phyloP scores from a whole-genome alignment of 257 asterid genomes.

The Nicotiana otophora region DNA sequence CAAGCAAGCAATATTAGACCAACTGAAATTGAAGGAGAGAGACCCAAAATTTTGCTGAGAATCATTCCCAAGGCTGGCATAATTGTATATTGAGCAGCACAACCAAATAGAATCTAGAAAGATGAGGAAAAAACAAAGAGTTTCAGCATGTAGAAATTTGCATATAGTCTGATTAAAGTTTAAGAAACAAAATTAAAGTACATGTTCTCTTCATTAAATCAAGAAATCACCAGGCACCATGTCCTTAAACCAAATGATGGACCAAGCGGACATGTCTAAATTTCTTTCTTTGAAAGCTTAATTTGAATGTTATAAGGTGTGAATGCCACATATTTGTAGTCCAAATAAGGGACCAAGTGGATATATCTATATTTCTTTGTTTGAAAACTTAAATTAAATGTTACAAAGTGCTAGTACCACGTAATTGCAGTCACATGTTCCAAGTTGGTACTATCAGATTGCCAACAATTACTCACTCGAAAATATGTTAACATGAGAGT shows the following conservation, averaged over 20 bases:
- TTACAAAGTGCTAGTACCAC: not conserved
- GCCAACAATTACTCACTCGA: too few species aligned
- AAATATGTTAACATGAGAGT: too few species aligned
- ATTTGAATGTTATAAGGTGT: not conserved
- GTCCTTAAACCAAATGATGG: not conserved
- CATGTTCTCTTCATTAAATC: not conserved
- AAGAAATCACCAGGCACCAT: not conserved
- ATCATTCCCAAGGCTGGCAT: conserved; percentile 73
- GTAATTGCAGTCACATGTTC: not conserved
- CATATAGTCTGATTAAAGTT: not conserved
- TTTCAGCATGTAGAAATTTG: not conserved
- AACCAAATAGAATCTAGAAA: conserved; percentile 68
- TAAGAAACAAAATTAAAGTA: not conserved
- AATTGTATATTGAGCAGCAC: conserved; percentile 78
- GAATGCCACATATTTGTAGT: not conserved
- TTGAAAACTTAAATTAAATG: not conserved
- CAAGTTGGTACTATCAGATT: too few species aligned
- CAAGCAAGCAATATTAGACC: conserved; percentile 83
- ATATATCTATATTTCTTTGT: not conserved
- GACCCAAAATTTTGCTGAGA: conserved; percentile 63
- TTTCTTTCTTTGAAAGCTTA: not conserved
- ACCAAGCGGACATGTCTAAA: not conserved
- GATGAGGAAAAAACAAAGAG: conserved; percentile 5
- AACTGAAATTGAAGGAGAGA: conserved; percentile 67
- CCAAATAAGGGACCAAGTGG: not conserved